A percentile compares a stretch with the other conserved stretches of the same genome.
Evolutionary conservation across 2,329 filamentous ascomycete species (phyloP).

Genomic region (Cladosporium oxysporum): DNA sequence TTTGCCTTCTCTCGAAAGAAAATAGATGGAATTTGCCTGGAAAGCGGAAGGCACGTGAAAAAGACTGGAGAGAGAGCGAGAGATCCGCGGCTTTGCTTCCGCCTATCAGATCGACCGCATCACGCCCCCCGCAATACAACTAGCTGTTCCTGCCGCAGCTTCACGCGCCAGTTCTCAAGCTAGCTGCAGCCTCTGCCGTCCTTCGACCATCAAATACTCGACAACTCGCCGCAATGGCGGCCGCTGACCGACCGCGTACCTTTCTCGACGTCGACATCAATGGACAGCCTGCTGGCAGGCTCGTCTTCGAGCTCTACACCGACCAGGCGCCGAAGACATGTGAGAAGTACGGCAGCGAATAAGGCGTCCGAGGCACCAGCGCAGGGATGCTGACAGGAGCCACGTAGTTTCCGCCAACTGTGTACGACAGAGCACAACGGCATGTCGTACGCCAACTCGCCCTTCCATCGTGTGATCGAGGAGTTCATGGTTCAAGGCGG

Average conservation of each 20-base stretch:
- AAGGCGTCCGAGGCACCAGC: neutral
- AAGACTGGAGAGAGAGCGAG: neutral
- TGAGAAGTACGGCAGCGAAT: conserved; percentile 43
- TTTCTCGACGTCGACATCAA: conserved; percentile 47
- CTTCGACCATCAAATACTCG: neutral
- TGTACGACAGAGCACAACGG: conserved; percentile 43
- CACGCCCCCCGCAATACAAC: neutral
- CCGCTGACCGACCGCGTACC: conserved; percentile 39
- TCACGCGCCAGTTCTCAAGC: neutral
- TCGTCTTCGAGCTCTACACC: conserved; percentile 49
- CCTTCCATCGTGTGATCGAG: conserved; percentile 46
- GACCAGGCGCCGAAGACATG: conserved; percentile 49
- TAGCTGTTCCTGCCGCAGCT: neutral
- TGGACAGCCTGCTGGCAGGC: conserved; percentile 43
- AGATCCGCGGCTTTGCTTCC: neutral
- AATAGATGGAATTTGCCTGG: neutral
- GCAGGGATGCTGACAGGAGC: conserved; percentile 22
- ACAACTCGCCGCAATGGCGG: conserved; percentile 5
- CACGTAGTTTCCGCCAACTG: conserved; percentile 46
- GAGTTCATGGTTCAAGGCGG: conserved; percentile 50
- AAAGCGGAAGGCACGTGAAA: neutral
- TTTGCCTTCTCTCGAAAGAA: neutral
- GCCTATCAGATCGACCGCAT: neutral
- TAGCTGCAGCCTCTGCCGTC: conserved; percentile 15
- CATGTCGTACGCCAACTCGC: conserved; percentile 41